Evolutionary conservation across 2,329 filamentous ascomycete genomes (phyloP).

Genomic region (Coleophoma crateriformis): DNA sequence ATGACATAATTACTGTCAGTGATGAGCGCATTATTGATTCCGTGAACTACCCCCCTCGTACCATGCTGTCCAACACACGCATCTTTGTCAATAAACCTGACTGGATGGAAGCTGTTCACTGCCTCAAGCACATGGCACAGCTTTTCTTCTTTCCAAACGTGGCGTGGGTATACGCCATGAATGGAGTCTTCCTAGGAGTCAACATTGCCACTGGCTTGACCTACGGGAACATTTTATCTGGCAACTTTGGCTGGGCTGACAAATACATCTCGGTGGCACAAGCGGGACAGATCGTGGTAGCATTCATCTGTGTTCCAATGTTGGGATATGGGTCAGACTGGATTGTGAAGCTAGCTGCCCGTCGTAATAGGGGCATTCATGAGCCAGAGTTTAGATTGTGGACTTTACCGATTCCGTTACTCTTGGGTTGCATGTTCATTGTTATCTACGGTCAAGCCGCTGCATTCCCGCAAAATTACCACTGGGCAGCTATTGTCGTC

Average conservation of each 20-base stretch:
- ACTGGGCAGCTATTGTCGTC: slow-evolving; percentile 8
- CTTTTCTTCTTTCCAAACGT: slow-evolving; percentile 9
- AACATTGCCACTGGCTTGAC: slow-evolving; percentile 19
- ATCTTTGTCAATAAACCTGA: not conserved
- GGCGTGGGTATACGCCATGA: slow-evolving; percentile 17
- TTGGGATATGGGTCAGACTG: slow-evolving; percentile 9
- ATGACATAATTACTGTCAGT: not conserved
- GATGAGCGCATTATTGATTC: not conserved
- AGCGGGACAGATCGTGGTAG: not conserved
- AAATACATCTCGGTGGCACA: not conserved
- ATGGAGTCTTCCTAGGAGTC: slow-evolving; percentile 19
- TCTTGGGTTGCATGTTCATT: slow-evolving; percentile 11
- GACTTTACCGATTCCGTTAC: slow-evolving; percentile 13
- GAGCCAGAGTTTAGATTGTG: slow-evolving; percentile 29
- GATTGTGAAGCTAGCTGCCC: slow-evolving; percentile 39
- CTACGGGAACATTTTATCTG: slow-evolving; percentile 12
- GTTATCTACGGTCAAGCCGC: slow-evolving; percentile 1
- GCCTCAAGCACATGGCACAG: not conserved
- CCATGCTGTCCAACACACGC: not conserved
- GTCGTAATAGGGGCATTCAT: slow-evolving; percentile 19
- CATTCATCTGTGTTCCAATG: slow-evolving; percentile 1
- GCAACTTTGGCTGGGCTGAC: not conserved
- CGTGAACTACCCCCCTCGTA: not conserved
- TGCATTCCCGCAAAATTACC: not conserved
- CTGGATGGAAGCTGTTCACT: not conserved